These are phyloP conservation scores for Yarrowia sp. DNA, from an alignment of 805 yeast genomes.

Conservation along the genomic window DNA sequence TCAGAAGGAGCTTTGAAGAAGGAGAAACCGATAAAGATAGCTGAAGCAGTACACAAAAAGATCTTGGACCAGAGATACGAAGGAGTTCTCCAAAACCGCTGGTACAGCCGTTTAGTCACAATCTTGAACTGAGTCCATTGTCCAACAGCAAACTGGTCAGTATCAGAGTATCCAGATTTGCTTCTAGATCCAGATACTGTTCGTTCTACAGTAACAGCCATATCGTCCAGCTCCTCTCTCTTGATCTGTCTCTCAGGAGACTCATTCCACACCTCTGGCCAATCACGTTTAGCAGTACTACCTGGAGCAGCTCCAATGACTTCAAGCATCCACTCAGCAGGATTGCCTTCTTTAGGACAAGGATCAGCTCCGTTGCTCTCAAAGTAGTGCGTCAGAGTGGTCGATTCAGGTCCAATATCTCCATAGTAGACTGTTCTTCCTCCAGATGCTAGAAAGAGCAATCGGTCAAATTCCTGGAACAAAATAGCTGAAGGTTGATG, in stretches of 20 bases:
- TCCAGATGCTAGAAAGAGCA: constrained; percentile 65
- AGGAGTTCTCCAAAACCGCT: constrained; percentile 67
- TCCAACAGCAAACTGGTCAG: constrained; percentile 45
- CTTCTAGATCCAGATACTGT: constrained; percentile 37
- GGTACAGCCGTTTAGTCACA: constrained; percentile 52
- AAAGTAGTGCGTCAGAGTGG: constrained; percentile 45
- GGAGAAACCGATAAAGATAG: constrained; percentile 66
- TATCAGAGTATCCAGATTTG: constrained; percentile 34
- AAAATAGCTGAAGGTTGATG: constrained; percentile 84
- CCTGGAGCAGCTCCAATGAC: constrained; percentile 44
- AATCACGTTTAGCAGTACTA: constrained; percentile 36
- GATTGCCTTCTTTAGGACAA: constrained; percentile 71
- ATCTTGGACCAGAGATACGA: constrained; percentile 57
- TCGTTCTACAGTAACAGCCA: constrained; percentile 47
- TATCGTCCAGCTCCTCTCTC: constrained; percentile 51
- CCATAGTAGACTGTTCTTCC: constrained; percentile 77
- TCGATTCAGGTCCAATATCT: constrained; percentile 62
- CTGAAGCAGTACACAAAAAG: constrained; percentile 51
- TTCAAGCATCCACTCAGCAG: constrained; percentile 91
- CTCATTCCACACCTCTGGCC: constrained; percentile 69
- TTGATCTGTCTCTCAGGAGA: constrained; percentile 62
- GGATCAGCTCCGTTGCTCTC: constrained; percentile 61
- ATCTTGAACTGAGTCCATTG: constrained; percentile 43
- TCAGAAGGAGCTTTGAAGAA: constrained; percentile 64
- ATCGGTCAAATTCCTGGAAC: constrained; percentile 73